Evolutionary conservation across 1,284 basidiomycete species (phyloP).

Genomic region (Ceratobasidium sp.): DNA sequence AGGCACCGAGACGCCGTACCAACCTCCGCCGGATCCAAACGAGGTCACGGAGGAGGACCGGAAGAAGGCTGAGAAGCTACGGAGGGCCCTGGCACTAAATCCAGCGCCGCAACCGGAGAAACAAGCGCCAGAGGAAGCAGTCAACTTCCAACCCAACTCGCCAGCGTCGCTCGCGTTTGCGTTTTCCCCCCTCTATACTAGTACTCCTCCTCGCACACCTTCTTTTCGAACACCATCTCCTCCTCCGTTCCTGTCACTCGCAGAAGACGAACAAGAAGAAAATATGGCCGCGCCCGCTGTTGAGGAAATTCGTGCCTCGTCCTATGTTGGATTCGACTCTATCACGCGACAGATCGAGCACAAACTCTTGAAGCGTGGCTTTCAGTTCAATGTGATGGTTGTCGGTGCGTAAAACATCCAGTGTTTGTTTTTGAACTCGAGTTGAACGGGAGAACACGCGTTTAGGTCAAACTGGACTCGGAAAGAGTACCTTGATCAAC

Average conservation of each 20-base stretch:
- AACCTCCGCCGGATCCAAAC: conserved; percentile 26
- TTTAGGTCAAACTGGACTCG: conserved; percentile 93
- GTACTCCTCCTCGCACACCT: conserved; percentile 24
- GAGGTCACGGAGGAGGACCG: conserved; percentile 24
- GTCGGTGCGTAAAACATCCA: conserved; percentile 71
- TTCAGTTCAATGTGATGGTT: conserved; percentile 98
- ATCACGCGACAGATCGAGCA: conserved; percentile 99
- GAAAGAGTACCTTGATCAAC: conserved; percentile 98
- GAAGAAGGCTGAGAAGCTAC: conserved; percentile 33
- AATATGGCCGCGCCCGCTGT: conserved; percentile 55
- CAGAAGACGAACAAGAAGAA: conserved; percentile 35
- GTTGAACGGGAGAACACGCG: conserved; percentile 37
- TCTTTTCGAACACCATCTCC: conserved; percentile 13
- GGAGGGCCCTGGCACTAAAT: conserved; percentile 33
- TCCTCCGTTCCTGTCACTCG: neutral
- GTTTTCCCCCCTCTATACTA: conserved; percentile 39
- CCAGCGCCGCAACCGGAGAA: conserved; percentile 12
- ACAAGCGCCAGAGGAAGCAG: conserved; percentile 33
- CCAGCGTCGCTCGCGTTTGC: conserved; percentile 38
- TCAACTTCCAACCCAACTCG: conserved; percentile 22
- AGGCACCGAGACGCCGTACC: conserved; percentile 18
- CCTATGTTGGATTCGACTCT: conserved; percentile 94
- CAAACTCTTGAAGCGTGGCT: conserved; percentile 98
- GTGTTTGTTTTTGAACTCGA: conserved; percentile 1
- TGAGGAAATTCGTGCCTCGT: conserved; percentile 86